Conservation (phyloP, 495 filamentous ascomycete species). For the Poronia punctata region DNA sequence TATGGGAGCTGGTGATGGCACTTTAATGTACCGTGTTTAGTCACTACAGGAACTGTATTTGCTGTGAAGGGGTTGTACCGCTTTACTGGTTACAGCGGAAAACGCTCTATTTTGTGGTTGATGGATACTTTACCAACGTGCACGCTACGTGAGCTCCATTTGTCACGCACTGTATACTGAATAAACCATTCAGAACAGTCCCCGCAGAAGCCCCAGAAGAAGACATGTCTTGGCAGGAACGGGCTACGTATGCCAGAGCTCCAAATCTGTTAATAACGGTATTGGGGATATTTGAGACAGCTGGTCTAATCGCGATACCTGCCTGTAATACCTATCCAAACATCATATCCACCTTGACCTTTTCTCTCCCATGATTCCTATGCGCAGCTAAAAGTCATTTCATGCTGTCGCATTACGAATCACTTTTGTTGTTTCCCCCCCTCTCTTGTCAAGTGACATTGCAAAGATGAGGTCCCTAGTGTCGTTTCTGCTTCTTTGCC, state of each 20-base stretch:
- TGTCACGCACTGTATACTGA: too few species aligned
- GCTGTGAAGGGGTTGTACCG: too few species aligned
- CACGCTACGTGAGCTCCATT: too few species aligned
- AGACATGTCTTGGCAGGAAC: slow-evolving; percentile 25
- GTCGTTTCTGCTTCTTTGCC: slow-evolving; percentile 58
- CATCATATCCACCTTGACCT: neutral
- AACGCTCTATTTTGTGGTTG: too few species aligned
- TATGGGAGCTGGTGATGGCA: too few species aligned
- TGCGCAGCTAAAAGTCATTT: slow-evolving; percentile 18
- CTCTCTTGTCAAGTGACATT: slow-evolving; percentile 27
- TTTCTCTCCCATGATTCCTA: slow-evolving; percentile 12
- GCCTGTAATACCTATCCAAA: slow-evolving; percentile 2
- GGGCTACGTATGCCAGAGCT: slow-evolving; percentile 29
- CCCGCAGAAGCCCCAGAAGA: neutral
- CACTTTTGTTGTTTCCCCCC: slow-evolving; percentile 18
- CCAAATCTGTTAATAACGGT: slow-evolving; percentile 9
- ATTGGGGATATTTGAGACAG: slow-evolving; percentile 9
- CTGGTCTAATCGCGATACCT: slow-evolving; percentile 4
- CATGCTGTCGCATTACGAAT: slow-evolving; percentile 21
- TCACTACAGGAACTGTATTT: too few species aligned
- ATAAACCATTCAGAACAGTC: too few species aligned
- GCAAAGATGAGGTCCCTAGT: slow-evolving; percentile 66
- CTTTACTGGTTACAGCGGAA: too few species aligned
- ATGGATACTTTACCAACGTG: too few species aligned
- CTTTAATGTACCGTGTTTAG: too few species aligned